A percentile compares a stretch with the other conserved stretches of the same genome.
Evolutionary conservation across 495 filamentous ascomycete species (phyloP).

Genomic region (Aspergillus campestris): DNA sequence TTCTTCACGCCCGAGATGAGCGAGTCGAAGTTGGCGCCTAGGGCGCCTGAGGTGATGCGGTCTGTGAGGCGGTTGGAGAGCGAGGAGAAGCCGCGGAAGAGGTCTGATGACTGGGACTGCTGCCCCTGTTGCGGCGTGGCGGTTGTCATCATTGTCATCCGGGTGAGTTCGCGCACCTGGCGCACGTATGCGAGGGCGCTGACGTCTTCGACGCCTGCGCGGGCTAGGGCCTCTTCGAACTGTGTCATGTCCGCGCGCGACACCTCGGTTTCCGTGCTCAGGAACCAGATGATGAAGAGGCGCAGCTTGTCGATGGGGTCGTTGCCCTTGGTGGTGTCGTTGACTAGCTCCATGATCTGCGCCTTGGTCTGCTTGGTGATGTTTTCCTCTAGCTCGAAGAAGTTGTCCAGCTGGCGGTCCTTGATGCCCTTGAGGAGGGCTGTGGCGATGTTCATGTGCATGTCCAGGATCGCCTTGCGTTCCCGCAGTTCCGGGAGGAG

Average conservation of each 20-base stretch:
- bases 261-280: constrained; percentile 89
- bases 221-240: constrained; percentile 79
- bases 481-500: constrained; percentile 86
- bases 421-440: constrained; percentile 82
- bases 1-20: constrained; percentile 98
- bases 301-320: constrained; percentile 83
- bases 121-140: constrained; percentile 49
- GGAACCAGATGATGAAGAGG: constrained; percentile 94
- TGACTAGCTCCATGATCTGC: constrained; percentile 84
- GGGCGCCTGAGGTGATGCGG: constrained; percentile 81
- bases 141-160: constrained; percentile 98
- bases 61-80: constrained; percentile 89
- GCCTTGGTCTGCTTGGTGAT: constrained; percentile 87
- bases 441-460: constrained; percentile 99
- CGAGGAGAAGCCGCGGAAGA: constrained; percentile 83
- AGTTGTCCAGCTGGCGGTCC: constrained; percentile 90
- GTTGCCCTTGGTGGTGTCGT: constrained; percentile 69
- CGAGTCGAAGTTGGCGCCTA: constrained; percentile 86
- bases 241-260: constrained; percentile 70
- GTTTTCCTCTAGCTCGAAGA: constrained; percentile 90
- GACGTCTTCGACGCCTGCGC: constrained; percentile 60
- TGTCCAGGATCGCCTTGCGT: constrained; percentile 83
- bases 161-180: constrained; percentile 88
- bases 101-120: constrained; percentile 47
- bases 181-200: constrained; percentile 77